Evolutionary conservation across 768 basidiomycete species (phyloP), one percentile per base, ranked within the genome.

Genomic region (Sarcomyxa edulis): DNA sequence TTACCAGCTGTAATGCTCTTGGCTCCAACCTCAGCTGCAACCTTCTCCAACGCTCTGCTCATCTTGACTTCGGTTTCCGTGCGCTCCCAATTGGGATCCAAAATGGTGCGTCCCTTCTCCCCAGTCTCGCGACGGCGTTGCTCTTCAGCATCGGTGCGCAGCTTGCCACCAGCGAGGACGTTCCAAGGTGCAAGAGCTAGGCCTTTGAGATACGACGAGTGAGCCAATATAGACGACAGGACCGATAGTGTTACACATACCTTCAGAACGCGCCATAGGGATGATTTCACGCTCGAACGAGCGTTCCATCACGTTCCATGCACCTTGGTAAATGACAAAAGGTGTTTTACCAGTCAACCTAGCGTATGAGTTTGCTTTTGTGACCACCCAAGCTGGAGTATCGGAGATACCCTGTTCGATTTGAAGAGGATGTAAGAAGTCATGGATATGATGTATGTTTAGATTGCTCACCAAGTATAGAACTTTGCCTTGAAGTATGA

Each of bases 251-350:
- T n/a, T n/a, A n/a, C n/a, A n/a, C 44, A 45, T 61, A 71, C 55
- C 73, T 67, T 53, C 65, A 31, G 39, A 58, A 46, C 55, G 60
- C 26, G 53, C 65, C 69, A 60, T 69, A 7, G 69, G 68, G 37
- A 78, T 68, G 38, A 77, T 71, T 1, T 77, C 76, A 6, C 74
- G 61, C 52, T 78, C 75, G 29, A 76, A 60, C 19, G 68, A 67
- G 27, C 76, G 63, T 5, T 61, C 46, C 41, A 71, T 52, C 12
- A 69, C 52, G 46, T 60, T 68, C 69, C 68, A 72, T 6, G 37
- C 42, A 3, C 70, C 75, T 55, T 72, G 75, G 50, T 78, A 79
- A 19, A 79, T 60, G 18, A 61, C 59, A 49, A 79, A 81, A 3
- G 70, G 76, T 0, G 70, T 67, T 35, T 71, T 53, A 0, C 61